Base-by-base conservation (phyloP, 768 basidiomycete species). In the Leucosporidium creatinivorum region DNA sequence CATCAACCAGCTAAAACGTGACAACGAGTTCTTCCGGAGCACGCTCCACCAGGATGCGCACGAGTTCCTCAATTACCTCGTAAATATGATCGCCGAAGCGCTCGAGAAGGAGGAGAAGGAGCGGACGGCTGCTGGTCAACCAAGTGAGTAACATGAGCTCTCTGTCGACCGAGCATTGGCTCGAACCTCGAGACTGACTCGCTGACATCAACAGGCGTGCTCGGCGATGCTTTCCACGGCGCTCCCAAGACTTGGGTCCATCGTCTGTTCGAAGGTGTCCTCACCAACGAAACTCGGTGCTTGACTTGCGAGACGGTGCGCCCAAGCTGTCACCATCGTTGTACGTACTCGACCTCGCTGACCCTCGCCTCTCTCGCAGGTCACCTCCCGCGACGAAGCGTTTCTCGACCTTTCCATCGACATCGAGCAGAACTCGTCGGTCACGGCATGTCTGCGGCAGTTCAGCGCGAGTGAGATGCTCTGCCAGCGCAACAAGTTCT, bases 331-430 rank as follows among this genome's bases (percentile, higher is more conserved):
- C 25, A 3, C 3, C 49, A 44, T 15, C n/a, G 6, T 17, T 0
- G 2, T 25, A 21, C 21, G 33, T 23, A 25, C 23, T 8, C 21
- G 33, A 33, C 33, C 8, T 25, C 1, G n/a, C 36, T 36, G 57
- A 58, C 26, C 57, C 63, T 51, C 28, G 57, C 57, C 58, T 49
- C 52, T 55, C 50, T n/a, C 66, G 13, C 69, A 91, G 89, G 85
- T 90, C 7, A 91, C 91, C 10, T 89, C 92, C 15, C 87, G 96
- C 25, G 94, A 98, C 76, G 96, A 99, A 78, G 85, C 88, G 15
- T 99, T 99, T 80, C 84, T 99, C 63, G 96, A 99, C 80, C 83
- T 99, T n/a, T 97, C 93, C 7, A 91, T 99, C 79, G 96, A 99
- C 78, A 98, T 99, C 73, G 94, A 97, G 77, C 91, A 96, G 78